Percentiles rank a stretch among this genome's conserved stretches.
phyloP scores from a whole-genome alignment of 169 alveolate species.

The Babesia caballi region DNA sequence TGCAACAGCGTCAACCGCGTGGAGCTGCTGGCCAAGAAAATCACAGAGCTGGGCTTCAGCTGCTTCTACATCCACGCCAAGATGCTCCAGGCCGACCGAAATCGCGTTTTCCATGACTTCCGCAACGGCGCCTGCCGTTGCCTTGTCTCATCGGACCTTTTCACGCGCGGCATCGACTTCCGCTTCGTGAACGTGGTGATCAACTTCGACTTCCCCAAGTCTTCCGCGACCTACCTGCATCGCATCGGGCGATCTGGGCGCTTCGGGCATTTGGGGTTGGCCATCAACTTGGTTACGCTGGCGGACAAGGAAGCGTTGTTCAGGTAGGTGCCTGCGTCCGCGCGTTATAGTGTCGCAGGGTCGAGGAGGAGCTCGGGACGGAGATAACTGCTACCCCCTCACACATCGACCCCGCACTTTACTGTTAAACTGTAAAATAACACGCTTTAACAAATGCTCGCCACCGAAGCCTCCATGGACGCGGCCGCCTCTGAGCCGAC shows the following conservation, averaged over 20 bases:
- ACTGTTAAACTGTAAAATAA: constrained; percentile 70
- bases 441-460: neutral
- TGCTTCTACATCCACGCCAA: constrained; percentile 98
- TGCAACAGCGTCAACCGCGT: constrained; percentile 98
- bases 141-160: constrained; percentile 91
- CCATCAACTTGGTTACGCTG: constrained; percentile 93
- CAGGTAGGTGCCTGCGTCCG: constrained; percentile 75
- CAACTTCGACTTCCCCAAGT: constrained; percentile 97
- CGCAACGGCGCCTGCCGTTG: constrained; percentile 96
- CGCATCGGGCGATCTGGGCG: constrained; percentile 98
- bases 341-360: constrained; percentile 72
- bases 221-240: constrained; percentile 93
- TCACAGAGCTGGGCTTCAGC: constrained; percentile 97
- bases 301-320: constrained; percentile 84
- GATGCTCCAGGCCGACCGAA: constrained; percentile 95
- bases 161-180: constrained; percentile 99
- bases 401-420: constrained; percentile 87
- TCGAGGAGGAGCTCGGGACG: constrained; percentile 96
- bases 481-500: neutral
- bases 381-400: constrained; percentile 97
- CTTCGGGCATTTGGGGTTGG: constrained; percentile 97
- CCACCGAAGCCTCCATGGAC: neutral
- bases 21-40: constrained; percentile 97
- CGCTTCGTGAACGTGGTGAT: constrained; percentile 98
- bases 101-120: constrained; percentile 96